Percentiles rank a stretch among this genome's conserved stretches.
phyloP scores from a whole-genome alignment of 257 asterid genomes.

The Salvia miltiorrhiza region DNA sequence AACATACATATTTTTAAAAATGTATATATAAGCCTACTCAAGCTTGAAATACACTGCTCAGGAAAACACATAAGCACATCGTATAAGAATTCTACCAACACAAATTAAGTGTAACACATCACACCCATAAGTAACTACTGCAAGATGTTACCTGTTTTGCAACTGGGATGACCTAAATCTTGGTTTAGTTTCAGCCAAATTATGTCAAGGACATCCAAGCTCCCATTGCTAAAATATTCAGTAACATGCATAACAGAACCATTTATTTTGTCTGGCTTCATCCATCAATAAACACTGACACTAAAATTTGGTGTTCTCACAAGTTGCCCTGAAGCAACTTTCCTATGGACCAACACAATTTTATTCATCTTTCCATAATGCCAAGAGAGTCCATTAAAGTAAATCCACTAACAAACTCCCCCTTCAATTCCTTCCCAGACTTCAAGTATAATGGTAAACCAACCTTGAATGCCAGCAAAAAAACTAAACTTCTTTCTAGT shows the following conservation, averaged over 20 bases:
- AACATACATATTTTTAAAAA: not conserved
- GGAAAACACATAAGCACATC: not conserved
- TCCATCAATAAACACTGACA: not conserved
- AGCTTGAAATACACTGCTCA: constrained; percentile 4
- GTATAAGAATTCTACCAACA: not conserved
- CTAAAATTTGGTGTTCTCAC: not conserved
- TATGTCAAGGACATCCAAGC: not conserved
- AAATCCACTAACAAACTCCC: too few relatives aligned
- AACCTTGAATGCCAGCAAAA: not conserved
- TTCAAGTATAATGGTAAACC: not conserved
- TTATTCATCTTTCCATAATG: not conserved
- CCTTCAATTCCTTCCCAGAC: not conserved
- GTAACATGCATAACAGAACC: not conserved
- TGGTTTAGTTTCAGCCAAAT: not conserved
- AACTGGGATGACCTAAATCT: not conserved
- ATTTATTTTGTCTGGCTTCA: constrained; percentile 7
- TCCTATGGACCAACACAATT: not conserved
- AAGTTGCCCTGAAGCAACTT: constrained; percentile 5
- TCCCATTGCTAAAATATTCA: not conserved
- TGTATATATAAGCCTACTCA: constrained; percentile 15
- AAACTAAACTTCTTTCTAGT: not conserved
- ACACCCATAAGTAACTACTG: not conserved
- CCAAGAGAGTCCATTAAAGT: too few relatives aligned
- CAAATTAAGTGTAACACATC: not conserved
- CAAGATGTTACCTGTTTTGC: not conserved